A percentile compares a stretch with the other conserved stretches of the same genome.
These are phyloP conservation scores for Neonectria hederae DNA, from an alignment of 2,329 filamentous ascomycete genomes.

Conservation along the genomic window DNA sequence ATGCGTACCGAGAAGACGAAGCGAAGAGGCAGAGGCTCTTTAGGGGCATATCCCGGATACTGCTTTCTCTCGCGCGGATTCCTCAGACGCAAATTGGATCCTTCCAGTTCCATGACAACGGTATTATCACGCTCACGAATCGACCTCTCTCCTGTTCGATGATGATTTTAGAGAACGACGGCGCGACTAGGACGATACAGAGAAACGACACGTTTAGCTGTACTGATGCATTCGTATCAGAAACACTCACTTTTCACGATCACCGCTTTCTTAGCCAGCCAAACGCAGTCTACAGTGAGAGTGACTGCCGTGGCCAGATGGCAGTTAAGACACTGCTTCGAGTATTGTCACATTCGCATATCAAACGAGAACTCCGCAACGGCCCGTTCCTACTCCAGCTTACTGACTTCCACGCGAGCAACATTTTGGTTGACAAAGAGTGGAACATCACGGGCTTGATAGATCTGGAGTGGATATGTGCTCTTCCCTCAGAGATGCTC, in stretches of 20 bases:
- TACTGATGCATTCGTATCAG: slow-evolving; percentile 41
- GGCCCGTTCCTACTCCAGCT: slow-evolving; percentile 45
- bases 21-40: slow-evolving; percentile 26
- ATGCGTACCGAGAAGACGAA: slow-evolving; percentile 20
- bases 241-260: slow-evolving; percentile 43
- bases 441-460: slow-evolving; percentile 48
- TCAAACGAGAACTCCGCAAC: slow-evolving; percentile 27
- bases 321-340: slow-evolving; percentile 38
- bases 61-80: slow-evolving; percentile 32
- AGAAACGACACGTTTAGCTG: slow-evolving; percentile 44
- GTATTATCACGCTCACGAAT: slow-evolving; percentile 46
- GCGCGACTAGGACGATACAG: slow-evolving; percentile 45
- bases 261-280: slow-evolving; percentile 38
- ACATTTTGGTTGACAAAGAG: slow-evolving; percentile 49
- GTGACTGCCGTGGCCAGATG: slow-evolving; percentile 45
- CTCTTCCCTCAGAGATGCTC: slow-evolving; percentile 36
- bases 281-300: slow-evolving; percentile 35
- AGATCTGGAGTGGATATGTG: slow-evolving; percentile 49
- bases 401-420: slow-evolving; percentile 47
- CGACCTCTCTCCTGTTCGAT: slow-evolving; percentile 30
- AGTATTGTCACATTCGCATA: slow-evolving; percentile 34
- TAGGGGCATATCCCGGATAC: slow-evolving; percentile 30
- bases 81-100: slow-evolving; percentile 35
- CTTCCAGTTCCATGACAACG: slow-evolving; percentile 33
- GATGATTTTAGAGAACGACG: slow-evolving; percentile 44